Percentiles rank a stretch among this genome's conserved stretches.
These are phyloP conservation scores for Centrapalus pauciflorus DNA, from an alignment of 129 eudicot genomes.

Conservation along the genomic window DNA sequence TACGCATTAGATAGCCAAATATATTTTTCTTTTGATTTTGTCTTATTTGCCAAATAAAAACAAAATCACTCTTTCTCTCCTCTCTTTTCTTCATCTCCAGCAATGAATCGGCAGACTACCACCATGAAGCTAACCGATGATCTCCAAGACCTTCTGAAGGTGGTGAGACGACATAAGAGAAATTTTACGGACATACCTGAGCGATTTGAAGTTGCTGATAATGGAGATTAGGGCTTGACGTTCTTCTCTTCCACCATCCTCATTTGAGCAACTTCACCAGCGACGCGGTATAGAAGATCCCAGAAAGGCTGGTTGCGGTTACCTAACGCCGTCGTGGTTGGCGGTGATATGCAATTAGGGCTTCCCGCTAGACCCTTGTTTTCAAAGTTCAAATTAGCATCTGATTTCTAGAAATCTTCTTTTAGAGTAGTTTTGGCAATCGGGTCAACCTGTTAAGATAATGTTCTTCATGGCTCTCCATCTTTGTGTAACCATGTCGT, in stretches of 20 bases:
- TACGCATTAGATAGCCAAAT: too few species aligned
- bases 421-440: conserved; percentile 28
- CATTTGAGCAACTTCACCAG: conserved; percentile 80
- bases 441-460: conserved; percentile 35
- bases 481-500: conserved; percentile 29
- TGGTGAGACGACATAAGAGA: too few species aligned
- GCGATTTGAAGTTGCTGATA: conserved; percentile 54
- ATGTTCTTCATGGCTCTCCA: conserved; percentile 84
- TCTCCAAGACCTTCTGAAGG: too few species aligned
- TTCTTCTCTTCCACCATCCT: conserved; percentile 43
- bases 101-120: too few species aligned
- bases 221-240: conserved; percentile 29
- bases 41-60: too few species aligned
- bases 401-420: conserved; percentile 30
- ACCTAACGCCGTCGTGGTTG: conserved; percentile 21
- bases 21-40: too few species aligned
- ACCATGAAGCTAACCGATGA: too few species aligned
- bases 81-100: too few species aligned
- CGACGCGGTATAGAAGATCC: conserved; percentile 62
- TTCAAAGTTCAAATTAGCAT: conserved; percentile 10
- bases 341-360: conserved; percentile 48
- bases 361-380: conserved; percentile 61
- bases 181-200: conserved; percentile 29
- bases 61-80: too few species aligned
- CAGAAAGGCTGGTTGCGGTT: conserved; percentile 27